Conservation (phyloP, 805 yeast species). For the Wickerhamiella spandovensis region DNA sequence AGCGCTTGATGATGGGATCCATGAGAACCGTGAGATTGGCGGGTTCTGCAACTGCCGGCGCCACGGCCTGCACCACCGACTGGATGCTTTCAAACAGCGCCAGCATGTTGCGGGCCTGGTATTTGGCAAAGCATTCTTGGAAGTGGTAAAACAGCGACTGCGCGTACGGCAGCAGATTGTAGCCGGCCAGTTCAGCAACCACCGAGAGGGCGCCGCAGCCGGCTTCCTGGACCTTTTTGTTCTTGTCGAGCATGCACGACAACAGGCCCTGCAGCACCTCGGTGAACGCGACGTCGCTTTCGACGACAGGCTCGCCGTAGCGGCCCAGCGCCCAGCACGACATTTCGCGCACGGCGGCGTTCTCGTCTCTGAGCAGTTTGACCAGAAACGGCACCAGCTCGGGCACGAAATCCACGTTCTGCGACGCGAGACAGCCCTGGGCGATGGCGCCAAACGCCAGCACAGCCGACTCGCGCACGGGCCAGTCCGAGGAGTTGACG, state of each 20-base stretch:
- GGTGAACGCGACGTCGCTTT: slow-evolving; percentile 50
- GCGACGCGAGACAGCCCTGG: slow-evolving; percentile 64
- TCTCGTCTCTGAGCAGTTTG: slow-evolving; percentile 57
- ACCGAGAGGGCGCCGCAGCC: slow-evolving; percentile 80
- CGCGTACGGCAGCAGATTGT: slow-evolving; percentile 45
- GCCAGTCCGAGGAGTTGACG: slow-evolving; percentile 67
- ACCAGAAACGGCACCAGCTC: slow-evolving; percentile 73
- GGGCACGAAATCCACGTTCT: slow-evolving; percentile 58
- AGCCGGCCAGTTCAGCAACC: slow-evolving; percentile 65
- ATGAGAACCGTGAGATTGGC: slow-evolving; percentile 47
- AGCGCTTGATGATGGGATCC: slow-evolving; percentile 71
- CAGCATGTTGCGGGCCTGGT: slow-evolving; percentile 71
- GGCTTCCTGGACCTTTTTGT: slow-evolving; percentile 90
- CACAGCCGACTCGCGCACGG: slow-evolving; percentile 82
- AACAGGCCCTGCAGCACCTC: slow-evolving; percentile 72
- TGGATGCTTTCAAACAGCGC: slow-evolving; percentile 83
- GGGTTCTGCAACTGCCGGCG: slow-evolving; percentile 42
- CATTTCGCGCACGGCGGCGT: slow-evolving; percentile 82
- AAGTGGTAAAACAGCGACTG: slow-evolving; percentile 59
- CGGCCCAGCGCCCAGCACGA: slow-evolving; percentile 93
- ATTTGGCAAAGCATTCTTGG: slow-evolving; percentile 56
- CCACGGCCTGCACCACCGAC: slow-evolving; percentile 69
- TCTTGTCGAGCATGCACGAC: slow-evolving; percentile 60
- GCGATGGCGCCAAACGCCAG: slow-evolving; percentile 92
- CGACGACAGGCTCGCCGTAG: slow-evolving; percentile 64